Evolutionary conservation across 208 protist genomes (phyloP).

Genomic region (Trypanosoma cruzi): DNA sequence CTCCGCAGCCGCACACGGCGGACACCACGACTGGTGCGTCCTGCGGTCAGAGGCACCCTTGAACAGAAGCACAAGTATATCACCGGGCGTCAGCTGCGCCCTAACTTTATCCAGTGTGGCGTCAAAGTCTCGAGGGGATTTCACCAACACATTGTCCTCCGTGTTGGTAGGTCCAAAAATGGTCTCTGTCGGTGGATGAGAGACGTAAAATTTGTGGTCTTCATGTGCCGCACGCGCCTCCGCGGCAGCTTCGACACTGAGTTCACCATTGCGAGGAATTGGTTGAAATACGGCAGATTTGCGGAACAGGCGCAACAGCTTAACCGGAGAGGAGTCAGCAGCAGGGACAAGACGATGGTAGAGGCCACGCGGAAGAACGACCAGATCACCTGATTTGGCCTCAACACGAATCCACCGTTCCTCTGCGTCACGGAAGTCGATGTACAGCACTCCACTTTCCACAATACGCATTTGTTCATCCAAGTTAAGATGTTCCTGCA

Average conservation of each 20-base stretch:
- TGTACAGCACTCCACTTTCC: conserved; percentile 20
- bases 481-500: conserved; percentile 27
- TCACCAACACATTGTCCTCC: conserved; percentile 26
- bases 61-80: conserved; percentile 54
- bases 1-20: conserved; percentile 64
- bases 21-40: conserved; percentile 78
- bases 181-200: conserved; percentile 27
- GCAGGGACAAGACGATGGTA: conserved; percentile 26
- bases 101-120: conserved; percentile 21
- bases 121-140: conserved; percentile 24
- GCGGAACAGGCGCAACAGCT: conserved; percentile 14
- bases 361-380: conserved; percentile 23
- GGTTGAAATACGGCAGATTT: conserved; percentile 6
- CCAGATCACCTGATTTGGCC: conserved; percentile 12
- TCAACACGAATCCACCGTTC: conserved; percentile 31
- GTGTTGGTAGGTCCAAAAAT: conserved; percentile 22
- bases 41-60: conserved; percentile 48
- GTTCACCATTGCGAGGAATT: not conserved
- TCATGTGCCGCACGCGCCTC: conserved; percentile 7
- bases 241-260: not conserved
- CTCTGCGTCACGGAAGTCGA: conserved; percentile 26
- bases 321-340: not conserved
- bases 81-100: conserved; percentile 6
- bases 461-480: conserved; percentile 35
- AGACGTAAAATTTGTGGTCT: conserved; percentile 19